Conservation (phyloP, 345 rosid species). For the Rubroshorea leprosula region DNA sequence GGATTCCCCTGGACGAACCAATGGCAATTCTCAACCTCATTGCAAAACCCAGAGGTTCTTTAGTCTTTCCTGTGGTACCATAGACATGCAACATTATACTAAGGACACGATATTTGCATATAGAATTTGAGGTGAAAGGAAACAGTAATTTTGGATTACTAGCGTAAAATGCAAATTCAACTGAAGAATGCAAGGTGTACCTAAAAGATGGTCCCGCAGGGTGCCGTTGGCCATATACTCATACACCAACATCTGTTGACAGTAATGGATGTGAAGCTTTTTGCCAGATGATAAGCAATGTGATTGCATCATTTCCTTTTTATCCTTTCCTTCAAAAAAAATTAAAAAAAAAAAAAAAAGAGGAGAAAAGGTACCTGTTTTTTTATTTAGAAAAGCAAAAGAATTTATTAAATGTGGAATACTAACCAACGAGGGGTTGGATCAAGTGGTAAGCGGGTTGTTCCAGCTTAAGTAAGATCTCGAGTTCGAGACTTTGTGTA, state of each 20-base stretch:
- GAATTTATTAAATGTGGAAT: no score
- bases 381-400: no score
- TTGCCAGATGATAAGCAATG: slow-evolving; percentile 1
- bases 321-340: no score
- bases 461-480: no score
- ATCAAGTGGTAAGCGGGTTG: no score
- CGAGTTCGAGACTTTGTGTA: no score
- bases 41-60: slow-evolving; percentile 53
- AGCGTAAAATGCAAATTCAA: not conserved
- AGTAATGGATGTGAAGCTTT: slow-evolving; percentile 7
- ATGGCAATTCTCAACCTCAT: slow-evolving; percentile 64
- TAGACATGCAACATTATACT: slow-evolving; percentile 1
- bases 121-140: not conserved
- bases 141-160: not conserved
- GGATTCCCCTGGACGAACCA: slow-evolving; percentile 82
- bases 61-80: slow-evolving; percentile 42
- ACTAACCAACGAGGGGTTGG: no score
- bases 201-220: slow-evolving; percentile 77
- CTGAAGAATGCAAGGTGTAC: slow-evolving; percentile 32
- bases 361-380: no score
- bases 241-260: slow-evolving; percentile 79
- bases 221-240: slow-evolving; percentile 93
- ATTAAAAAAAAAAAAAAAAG: no score
- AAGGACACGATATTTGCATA: slow-evolving; percentile 11
- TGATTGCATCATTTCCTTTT: no score